Evolutionary conservation across 305 asterid species (phyloP), one percentile per base, ranked within the genome.

Genomic region (Ilex paraguariensis): DNA sequence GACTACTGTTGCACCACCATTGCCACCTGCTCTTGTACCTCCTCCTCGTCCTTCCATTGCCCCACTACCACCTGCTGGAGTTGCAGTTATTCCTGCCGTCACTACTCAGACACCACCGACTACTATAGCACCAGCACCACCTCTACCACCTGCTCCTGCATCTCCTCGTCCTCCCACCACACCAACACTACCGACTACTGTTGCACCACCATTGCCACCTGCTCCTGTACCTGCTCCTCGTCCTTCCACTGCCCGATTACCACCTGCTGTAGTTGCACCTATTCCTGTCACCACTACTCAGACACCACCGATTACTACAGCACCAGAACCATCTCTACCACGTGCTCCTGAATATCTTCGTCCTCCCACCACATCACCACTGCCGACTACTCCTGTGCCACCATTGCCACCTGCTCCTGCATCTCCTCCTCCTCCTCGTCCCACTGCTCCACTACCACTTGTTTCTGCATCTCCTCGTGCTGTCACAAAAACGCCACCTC

Each of bases 401-500:
- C 32, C n/a, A n/a, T 15, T 11, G 10, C 36, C 14, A 31, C 66
- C 7, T 13, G 21, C 21, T 15, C 66, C 42, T 12, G 32, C 68
- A 40, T 42, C 64, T 11, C 63, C 71, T 36, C 42, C 61, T 21
- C 31, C 14, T 6, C 51, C 79, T 54, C n/a, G n/a, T n/a, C 62
- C 79, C 13, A 3, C 46, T 0, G 62, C 50, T 17, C 54, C 28
- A 67, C 7, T 52, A 21, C 28, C 66, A 64, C 52, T 73, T 44
- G 54, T 62, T 17, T 31, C 54, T 9, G 44, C 33, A 54, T 48
- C 21, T 52, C 50, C 69, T 39, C 68, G 63, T 3, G 33, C 82
- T 3, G 16, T 56, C 46, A 69, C 57, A 5, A 67, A 57, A 55
- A 60, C 66, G 5, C 73, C 84, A 32, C 59, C 78, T 33, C 77